These are phyloP conservation scores for Wickerhamiella musiphila DNA, from an alignment of 805 yeast genomes.

Conservation along the genomic window DNA sequence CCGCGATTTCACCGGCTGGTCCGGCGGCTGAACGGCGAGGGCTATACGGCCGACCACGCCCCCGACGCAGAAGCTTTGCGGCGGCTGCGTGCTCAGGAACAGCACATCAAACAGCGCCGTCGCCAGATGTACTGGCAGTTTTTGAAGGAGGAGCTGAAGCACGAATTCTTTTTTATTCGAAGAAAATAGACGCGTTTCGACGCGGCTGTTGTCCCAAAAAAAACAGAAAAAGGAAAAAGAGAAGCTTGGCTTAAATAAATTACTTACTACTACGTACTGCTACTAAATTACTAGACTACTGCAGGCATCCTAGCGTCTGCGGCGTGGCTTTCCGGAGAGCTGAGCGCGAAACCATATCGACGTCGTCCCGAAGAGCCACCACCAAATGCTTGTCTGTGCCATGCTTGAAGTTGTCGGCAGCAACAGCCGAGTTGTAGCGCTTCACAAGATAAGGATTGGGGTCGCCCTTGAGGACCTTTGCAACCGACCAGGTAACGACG, in stretches of 20 bases:
- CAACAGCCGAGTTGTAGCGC: conserved; percentile 40
- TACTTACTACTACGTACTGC: background rate
- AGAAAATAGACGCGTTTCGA: background rate
- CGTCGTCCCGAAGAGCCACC: conserved; percentile 60
- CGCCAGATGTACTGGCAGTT: conserved; percentile 11
- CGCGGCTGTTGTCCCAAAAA: background rate
- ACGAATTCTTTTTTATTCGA: conserved; percentile 12
- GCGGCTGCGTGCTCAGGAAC: conserved; percentile 4
- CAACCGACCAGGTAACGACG: conserved; percentile 64
- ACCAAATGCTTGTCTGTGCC: conserved; percentile 56
- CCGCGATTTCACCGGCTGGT: conserved; percentile 16
- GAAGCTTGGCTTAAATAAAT: background rate
- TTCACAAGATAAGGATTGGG: conserved; percentile 44
- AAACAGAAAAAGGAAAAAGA: background rate
- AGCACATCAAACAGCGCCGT: conserved; percentile 5
- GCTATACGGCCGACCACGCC: conserved; percentile 6
- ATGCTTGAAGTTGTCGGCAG: conserved; percentile 64
- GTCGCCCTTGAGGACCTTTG: conserved; percentile 36
- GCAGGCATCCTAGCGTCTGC: conserved; percentile 12
- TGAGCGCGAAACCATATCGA: conserved; percentile 45
- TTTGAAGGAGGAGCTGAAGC: conserved; percentile 13
- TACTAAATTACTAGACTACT: background rate
- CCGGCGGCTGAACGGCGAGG: conserved; percentile 13
- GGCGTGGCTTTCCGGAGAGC: conserved; percentile 42
- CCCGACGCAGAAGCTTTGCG: conserved; percentile 7